Base-by-base conservation (phyloP, 768 basidiomycete genomes). In the Boletus sp. region DNA sequence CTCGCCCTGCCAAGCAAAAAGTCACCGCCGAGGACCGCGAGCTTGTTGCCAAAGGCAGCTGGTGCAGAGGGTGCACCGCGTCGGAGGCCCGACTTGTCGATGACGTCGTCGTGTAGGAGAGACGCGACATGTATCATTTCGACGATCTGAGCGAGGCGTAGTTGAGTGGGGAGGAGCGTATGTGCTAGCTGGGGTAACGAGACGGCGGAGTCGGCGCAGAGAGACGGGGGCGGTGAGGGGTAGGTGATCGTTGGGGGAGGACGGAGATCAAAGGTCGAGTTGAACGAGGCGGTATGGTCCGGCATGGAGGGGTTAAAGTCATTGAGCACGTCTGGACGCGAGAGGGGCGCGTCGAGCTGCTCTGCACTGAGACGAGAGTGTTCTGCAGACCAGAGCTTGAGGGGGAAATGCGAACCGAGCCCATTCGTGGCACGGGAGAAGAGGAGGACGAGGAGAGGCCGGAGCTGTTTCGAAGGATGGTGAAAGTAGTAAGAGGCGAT, bases 101-200 rank as follows among this genome's bases (percentile, higher is more conserved):
- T 83, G 51, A 98, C 93, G 65, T 90, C 89, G 77, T 98, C 92
- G 70, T 98, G 96, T 17, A 99, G 77, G 10, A 94, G 80, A 4
- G 90, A 94, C 28, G 97, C 95, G 59, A 98, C 89, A 69, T 98
- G 94, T 47, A 99, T 91, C 94, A 98, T 97, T 71, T 99, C 97
- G 51, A 93, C 87, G 44, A 99, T 95, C 67, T 96, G 94, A 5
- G 95, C 96, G 35, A 99, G 84, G 32, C 95, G 88, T 32, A 89
- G 75, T 73, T 99, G 97, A 1, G 94, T 87, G 15, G 96, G 93
- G 7, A 99, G 83, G 5, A 73, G 62, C 0, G 72, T 64, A 18
- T 73, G 71, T 4, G 67, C 65, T 8, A 72, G 30, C 65, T 72
- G 55, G 75, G 76, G 33, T 72, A 76, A 15, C 60, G 64, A 35